Evolutionary conservation across 345 rosid species (phyloP).

Genomic region (Carallia brachiata): DNA sequence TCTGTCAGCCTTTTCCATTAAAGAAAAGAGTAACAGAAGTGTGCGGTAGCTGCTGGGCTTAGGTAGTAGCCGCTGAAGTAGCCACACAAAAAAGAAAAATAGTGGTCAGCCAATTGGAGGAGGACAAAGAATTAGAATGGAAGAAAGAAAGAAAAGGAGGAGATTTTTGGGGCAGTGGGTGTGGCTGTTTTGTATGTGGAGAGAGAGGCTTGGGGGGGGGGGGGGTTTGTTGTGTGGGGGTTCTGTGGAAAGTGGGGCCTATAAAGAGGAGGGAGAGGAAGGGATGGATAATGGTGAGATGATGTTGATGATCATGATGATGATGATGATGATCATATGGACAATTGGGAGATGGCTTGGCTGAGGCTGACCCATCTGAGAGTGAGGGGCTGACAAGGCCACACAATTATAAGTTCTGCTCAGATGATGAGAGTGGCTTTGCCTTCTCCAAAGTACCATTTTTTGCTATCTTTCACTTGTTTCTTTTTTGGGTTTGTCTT

Average conservation of each 20-base stretch:
- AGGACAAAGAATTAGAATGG: neutral
- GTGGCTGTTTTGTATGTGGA: neutral
- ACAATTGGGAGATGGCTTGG: conserved; percentile 15
- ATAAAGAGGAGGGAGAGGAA: conserved; percentile 12
- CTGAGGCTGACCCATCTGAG: conserved; percentile 27
- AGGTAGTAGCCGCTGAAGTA: too few species aligned
- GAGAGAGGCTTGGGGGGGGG: neutral
- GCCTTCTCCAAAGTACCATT: conserved; percentile 25
- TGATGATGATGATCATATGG: conserved; percentile 20
- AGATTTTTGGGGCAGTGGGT: neutral
- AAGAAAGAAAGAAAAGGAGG: neutral
- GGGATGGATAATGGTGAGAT: conserved; percentile 20
- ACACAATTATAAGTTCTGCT: conserved; percentile 35
- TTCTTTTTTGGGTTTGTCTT: conserved; percentile 14
- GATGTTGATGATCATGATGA: neutral
- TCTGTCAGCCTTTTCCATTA: conserved; percentile 38
- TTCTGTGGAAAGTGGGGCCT: conserved; percentile 5
- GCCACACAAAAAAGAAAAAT: neutral
- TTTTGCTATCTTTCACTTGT: conserved; percentile 18
- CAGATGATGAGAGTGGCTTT: conserved; percentile 35
- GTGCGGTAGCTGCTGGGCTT: too few species aligned
- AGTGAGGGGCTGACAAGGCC: conserved; percentile 50
- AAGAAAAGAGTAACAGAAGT: neutral
- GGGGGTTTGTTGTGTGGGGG: neutral
- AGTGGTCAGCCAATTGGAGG: neutral